phyloP scores from a whole-genome alignment of 164 flowering plant species.

The Sedum album region DNA sequence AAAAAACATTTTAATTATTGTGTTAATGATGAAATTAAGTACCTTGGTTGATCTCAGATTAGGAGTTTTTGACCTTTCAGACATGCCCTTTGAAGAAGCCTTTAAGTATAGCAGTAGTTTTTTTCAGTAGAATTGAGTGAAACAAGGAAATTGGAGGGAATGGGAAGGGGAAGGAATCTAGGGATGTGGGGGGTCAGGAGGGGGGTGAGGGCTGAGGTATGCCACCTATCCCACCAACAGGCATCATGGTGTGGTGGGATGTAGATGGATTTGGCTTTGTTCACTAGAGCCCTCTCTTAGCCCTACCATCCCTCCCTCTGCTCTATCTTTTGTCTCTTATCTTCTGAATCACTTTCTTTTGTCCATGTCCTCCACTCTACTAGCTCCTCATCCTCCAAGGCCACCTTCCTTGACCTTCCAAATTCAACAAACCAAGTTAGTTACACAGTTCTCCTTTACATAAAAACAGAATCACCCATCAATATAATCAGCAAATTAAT shows the following conservation, averaged over 20 bases:
- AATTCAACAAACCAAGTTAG: neutral
- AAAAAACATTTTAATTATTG: neutral
- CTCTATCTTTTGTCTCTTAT: constrained; percentile 2
- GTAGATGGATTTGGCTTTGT: constrained; percentile 26
- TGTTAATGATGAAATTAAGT: neutral
- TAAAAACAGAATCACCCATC: too few species aligned
- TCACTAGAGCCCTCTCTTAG: constrained; percentile 17
- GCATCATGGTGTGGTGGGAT: constrained; percentile 36
- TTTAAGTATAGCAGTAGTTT: too few species aligned
- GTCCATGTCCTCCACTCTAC: neutral
- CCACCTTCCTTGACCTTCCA: neutral
- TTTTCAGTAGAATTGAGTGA: constrained; percentile 7
- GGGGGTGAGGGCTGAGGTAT: constrained; percentile 18
- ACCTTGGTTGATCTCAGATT: neutral
- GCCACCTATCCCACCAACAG: constrained; percentile 82
- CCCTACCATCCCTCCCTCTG: neutral
- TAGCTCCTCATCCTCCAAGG: neutral
- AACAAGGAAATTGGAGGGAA: constrained; percentile 11
- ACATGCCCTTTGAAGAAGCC: neutral
- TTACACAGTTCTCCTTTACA: neutral
- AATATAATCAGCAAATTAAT: neutral
- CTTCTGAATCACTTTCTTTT: constrained; percentile 3
- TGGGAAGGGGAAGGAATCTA: constrained; percentile 26
- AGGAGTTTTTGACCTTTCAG: neutral
- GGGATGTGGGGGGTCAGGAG: constrained; percentile 41